phyloP scores from a whole-genome alignment of 108 stramenopile genomes.

The Nannochloropsis granulata region DNA sequence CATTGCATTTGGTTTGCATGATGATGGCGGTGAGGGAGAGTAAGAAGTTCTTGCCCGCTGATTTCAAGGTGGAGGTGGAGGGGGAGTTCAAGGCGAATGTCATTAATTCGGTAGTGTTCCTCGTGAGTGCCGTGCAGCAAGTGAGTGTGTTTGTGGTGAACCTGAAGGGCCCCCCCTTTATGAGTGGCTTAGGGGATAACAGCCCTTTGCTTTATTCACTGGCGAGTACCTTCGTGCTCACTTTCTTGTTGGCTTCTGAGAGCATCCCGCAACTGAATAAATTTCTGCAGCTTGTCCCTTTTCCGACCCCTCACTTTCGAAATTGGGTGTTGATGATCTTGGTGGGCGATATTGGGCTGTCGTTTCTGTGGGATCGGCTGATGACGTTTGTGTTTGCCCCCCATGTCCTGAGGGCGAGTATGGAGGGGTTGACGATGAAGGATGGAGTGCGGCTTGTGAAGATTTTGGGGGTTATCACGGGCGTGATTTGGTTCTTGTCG shows the following conservation, averaged over 20 bases:
- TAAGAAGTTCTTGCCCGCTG: slow-evolving; percentile 54
- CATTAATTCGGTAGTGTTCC: slow-evolving; percentile 77
- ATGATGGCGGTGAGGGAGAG: slow-evolving; percentile 35
- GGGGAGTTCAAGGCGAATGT: slow-evolving; percentile 74
- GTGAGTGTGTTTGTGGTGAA: slow-evolving; percentile 95
- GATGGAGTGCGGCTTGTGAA: not conserved
- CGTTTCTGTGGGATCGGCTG: slow-evolving; percentile 36
- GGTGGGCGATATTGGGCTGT: slow-evolving; percentile 51
- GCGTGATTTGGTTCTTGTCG: not conserved
- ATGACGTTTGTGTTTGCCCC: not conserved
- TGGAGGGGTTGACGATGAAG: not conserved
- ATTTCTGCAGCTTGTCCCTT: slow-evolving; percentile 88
- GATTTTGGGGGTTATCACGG: not conserved
- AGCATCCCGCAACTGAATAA: slow-evolving; percentile 81
- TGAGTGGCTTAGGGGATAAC: slow-evolving; percentile 93
- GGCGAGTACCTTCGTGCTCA: slow-evolving; percentile 38
- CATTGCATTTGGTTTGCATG: slow-evolving; percentile 73
- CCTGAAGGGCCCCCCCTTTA: slow-evolving; percentile 92
- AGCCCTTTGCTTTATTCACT: slow-evolving; percentile 77
- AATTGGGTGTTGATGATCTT: slow-evolving; percentile 66
- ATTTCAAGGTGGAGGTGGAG: slow-evolving; percentile 62
- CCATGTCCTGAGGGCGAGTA: not conserved
- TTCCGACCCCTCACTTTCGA: slow-evolving; percentile 77
- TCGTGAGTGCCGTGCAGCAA: slow-evolving; percentile 85
- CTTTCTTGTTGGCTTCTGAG: slow-evolving; percentile 35